These are phyloP conservation scores for Hypoxylon subgilvum DNA, from an alignment of 495 filamentous ascomycete species.

Conservation along the genomic window DNA sequence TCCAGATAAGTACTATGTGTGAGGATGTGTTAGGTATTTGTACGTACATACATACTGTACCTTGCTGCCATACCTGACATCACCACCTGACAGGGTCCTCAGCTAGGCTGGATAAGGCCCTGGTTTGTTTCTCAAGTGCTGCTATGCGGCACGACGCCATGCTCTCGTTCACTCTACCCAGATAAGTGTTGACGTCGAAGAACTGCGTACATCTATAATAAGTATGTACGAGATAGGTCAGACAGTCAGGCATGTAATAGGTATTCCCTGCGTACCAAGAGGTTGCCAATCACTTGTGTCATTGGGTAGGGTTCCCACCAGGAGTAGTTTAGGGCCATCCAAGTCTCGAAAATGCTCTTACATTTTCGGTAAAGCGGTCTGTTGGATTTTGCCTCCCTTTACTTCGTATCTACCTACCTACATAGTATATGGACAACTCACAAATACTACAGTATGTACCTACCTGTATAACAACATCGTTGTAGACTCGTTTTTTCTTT, in stretches of 20 bases:
- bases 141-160: slow-evolving; percentile 17
- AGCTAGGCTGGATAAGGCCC: slow-evolving; percentile 15
- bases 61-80: slow-evolving; percentile 37
- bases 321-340: neutral
- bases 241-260: slow-evolving; percentile 8
- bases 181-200: slow-evolving; percentile 14
- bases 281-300: slow-evolving; percentile 9
- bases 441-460: neutral
- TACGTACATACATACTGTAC: slow-evolving; percentile 15
- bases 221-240: slow-evolving; percentile 2
- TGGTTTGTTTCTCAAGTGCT: slow-evolving; percentile 28
- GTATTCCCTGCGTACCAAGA: slow-evolving; percentile 16
- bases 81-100: slow-evolving; percentile 10
- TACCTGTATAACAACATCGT: too few species aligned
- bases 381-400: too few species aligned
- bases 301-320: slow-evolving; percentile 23
- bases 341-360: too few species aligned
- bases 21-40: neutral
- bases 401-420: neutral
- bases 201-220: neutral
- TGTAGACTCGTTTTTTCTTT: too few species aligned
- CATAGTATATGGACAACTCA: neutral
- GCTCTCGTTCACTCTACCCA: neutral
- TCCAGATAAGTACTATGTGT: neutral
- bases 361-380: too few species aligned